Base-by-base conservation (phyloP, 2,329 filamentous ascomycete genomes). In the Fusarium chaquense region DNA sequence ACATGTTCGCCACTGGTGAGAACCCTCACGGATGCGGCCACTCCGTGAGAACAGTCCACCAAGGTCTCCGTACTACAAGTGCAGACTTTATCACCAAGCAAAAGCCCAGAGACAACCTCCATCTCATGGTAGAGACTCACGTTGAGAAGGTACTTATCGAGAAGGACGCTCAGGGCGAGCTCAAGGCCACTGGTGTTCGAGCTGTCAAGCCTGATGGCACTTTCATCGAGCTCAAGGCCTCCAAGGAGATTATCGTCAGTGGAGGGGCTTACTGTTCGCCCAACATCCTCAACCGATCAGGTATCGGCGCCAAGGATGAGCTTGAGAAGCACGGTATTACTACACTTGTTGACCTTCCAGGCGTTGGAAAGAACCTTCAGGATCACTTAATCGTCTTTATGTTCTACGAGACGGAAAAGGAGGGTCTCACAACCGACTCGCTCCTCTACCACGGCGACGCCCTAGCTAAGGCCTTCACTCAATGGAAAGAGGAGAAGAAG, bases 401-500 rank as follows among this genome's bases (percentile, higher is more conserved):
- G 56, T 90, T 87, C 75, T 90, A 90, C 75, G 85, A 89, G 76
- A 84, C 86, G 4, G 81, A 81, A 15, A 80, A 84, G 54, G 76
- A 81, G 22, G 83, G 82, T 4, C 70, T 89, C 16, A 89, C 88
- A 16, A 87, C 81, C 49, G 88, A 90, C 75, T 76, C 85, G 20
- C 71, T 76, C 5, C 82, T 86, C 43, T 87, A 87, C 76, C 86
- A 88, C 65, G 82, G 81, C 35, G 80, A 86, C 67, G 85, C 83
- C 28, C 78, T 86, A 20, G 78, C 80, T 15, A 83, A 83, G 54
- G 82, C 85, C 0, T 86, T 86, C 70, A 76, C 81, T 15, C 81
- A 86, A 49, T 91, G 86, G 83, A 84, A 87, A 74, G 83, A 87
- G 32, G 82, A 86, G 52, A 88, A 88, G 71, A 80, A 81, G 3